These are phyloP conservation scores for Phalaenopsis hybrid DNA, from an alignment of 116 monocot species.

Conservation along the genomic window DNA sequence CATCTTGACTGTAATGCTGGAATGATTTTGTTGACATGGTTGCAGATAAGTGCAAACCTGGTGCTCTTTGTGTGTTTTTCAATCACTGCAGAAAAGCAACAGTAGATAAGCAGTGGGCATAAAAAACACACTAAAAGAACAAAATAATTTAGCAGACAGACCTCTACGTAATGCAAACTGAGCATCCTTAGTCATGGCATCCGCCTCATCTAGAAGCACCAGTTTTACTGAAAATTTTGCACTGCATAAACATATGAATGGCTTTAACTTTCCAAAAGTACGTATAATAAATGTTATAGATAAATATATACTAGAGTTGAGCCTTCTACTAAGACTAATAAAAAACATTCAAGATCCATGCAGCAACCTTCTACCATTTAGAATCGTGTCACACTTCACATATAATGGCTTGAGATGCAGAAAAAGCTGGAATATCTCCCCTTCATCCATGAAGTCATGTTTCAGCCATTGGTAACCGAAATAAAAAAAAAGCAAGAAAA, in stretches of 20 bases:
- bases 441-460: background rate
- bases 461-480: constrained; percentile 1
- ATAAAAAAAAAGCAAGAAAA: background rate
- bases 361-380: background rate
- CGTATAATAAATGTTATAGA: background rate
- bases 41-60: constrained; percentile 93
- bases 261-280: background rate
- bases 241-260: constrained; percentile 19
- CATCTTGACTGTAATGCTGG: constrained; percentile 96
- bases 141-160: constrained; percentile 15
- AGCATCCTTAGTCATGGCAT: constrained; percentile 99
- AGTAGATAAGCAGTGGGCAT: background rate
- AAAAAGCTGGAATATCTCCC: background rate
- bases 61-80: constrained; percentile 93
- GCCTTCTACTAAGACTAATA: background rate
- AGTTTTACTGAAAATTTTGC: constrained; percentile 64
- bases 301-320: background rate
- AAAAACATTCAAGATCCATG: background rate
- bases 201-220: constrained; percentile 86
- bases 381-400: background rate
- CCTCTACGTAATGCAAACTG: constrained; percentile 97
- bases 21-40: constrained; percentile 97
- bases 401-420: background rate
- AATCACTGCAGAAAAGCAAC: constrained; percentile 54
- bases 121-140: background rate